phyloP scores from a whole-genome alignment of 1,139 yeast species.

The Taiozyma onychis region DNA sequence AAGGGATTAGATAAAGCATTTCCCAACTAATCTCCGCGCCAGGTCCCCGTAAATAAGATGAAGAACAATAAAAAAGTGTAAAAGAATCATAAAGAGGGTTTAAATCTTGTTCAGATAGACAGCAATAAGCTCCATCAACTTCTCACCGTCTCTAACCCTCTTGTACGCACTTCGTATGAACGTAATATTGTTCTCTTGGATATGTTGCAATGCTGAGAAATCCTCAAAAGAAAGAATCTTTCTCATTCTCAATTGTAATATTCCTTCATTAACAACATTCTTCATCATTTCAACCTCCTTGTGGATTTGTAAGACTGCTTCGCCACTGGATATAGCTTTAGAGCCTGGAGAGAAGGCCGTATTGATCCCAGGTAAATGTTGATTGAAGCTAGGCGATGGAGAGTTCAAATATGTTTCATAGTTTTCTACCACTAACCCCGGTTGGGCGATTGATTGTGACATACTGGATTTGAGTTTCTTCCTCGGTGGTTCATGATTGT shows the following conservation, averaged over 20 bases:
- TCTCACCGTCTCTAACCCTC: slow-evolving; percentile 14
- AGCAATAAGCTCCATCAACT: slow-evolving; percentile 16
- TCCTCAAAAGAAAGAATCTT: slow-evolving; percentile 15
- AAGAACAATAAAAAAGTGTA: neutral
- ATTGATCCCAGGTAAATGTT: neutral
- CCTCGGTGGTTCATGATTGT: neutral
- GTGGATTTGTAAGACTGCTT: slow-evolving; percentile 16
- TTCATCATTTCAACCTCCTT: slow-evolving; percentile 19
- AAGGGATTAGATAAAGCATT: neutral
- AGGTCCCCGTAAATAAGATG: neutral
- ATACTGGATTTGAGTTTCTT: slow-evolving; percentile 3
- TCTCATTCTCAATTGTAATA: slow-evolving; percentile 14
- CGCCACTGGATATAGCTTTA: slow-evolving; percentile 13
- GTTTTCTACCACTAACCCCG: slow-evolving; percentile 7
- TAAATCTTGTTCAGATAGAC: slow-evolving; percentile 13
- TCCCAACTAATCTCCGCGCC: neutral
- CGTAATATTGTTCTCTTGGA: slow-evolving; percentile 13
- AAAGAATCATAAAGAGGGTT: neutral
- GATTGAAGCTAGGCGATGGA: neutral
- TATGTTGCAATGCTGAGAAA: slow-evolving; percentile 13
- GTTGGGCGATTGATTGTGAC: slow-evolving; percentile 1
- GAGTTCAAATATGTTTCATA: neutral
- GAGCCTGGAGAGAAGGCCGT: neutral
- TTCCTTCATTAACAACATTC: slow-evolving; percentile 14
- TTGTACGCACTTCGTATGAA: slow-evolving; percentile 18